Evolutionary conservation across 1,284 basidiomycete genomes (phyloP).

Genomic region (Hemileia vastatrix): DNA sequence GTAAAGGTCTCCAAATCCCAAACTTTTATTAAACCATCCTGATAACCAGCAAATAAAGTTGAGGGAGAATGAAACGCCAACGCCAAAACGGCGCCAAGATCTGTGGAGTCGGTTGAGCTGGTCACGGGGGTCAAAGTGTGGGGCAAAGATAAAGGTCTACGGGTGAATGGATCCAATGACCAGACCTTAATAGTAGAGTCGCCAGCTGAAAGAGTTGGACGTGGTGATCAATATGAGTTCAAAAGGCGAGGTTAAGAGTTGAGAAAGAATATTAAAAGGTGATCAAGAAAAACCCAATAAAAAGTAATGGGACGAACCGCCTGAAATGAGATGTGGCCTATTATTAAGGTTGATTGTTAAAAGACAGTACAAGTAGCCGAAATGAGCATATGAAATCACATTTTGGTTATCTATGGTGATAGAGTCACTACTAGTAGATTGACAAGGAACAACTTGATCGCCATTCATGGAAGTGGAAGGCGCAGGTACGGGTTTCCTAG

Average conservation of each 20-base stretch:
- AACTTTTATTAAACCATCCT: slow-evolving; percentile 23
- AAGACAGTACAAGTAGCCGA: slow-evolving; percentile 21
- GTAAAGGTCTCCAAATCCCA: slow-evolving; percentile 24
- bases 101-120: neutral
- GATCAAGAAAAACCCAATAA: no score
- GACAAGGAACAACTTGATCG: neutral
- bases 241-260: no score
- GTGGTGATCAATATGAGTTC: neutral
- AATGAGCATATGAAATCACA: slow-evolving; percentile 20
- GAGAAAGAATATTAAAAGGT: no score
- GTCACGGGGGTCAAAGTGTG: neutral
- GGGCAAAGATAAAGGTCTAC: slow-evolving; percentile 3
- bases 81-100: slow-evolving; percentile 20
- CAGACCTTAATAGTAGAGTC: slow-evolving; percentile 23
- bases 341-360: slow-evolving; percentile 16
- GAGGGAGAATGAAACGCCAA: slow-evolving; percentile 12
- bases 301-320: slow-evolving; percentile 17
- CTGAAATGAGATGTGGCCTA: slow-evolving; percentile 15
- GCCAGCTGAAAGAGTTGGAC: slow-evolving; percentile 4
- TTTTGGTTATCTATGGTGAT: slow-evolving; percentile 9
- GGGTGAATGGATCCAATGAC: slow-evolving; percentile 12
- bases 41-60: slow-evolving; percentile 21
- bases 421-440: neutral
- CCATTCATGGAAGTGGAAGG: neutral
- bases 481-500: slow-evolving; percentile 3